Evolutionary conservation across 2,329 filamentous ascomycete species (phyloP).

Genomic region (Clarireedia homoeocarpa): DNA sequence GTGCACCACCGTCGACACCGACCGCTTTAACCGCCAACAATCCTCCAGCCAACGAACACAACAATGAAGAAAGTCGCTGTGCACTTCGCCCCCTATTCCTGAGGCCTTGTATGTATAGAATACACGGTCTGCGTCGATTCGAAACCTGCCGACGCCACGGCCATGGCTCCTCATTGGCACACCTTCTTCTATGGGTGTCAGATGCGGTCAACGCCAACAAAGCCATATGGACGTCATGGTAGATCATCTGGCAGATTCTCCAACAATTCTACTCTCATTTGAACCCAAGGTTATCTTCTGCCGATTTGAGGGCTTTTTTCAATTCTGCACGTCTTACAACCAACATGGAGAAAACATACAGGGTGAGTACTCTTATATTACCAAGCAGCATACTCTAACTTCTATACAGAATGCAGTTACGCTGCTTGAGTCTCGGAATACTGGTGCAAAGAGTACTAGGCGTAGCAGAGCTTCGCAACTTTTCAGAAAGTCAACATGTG

Average conservation of each 20-base stretch:
- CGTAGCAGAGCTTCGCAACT: background rate
- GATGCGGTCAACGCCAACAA: background rate
- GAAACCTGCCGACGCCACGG: background rate
- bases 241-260: background rate
- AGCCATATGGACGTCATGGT: background rate
- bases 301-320: background rate
- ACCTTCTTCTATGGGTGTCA: background rate
- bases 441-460: background rate
- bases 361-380: background rate
- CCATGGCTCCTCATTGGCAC: background rate
- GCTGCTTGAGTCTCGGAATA: slow-evolving; percentile 1
- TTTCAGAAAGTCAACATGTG: background rate
- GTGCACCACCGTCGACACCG: background rate
- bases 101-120: background rate
- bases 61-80: background rate
- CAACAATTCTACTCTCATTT: background rate
- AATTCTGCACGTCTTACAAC: background rate
- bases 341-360: slow-evolving; percentile 1
- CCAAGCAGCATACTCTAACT: background rate
- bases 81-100: background rate
- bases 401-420: background rate
- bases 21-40: background rate
- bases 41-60: background rate
- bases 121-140: background rate
- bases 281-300: background rate